Evolutionary conservation across 441 rosid genomes (phyloP), one percentile per base, ranked within the genome.

Genomic region (Capsella rubella): DNA sequence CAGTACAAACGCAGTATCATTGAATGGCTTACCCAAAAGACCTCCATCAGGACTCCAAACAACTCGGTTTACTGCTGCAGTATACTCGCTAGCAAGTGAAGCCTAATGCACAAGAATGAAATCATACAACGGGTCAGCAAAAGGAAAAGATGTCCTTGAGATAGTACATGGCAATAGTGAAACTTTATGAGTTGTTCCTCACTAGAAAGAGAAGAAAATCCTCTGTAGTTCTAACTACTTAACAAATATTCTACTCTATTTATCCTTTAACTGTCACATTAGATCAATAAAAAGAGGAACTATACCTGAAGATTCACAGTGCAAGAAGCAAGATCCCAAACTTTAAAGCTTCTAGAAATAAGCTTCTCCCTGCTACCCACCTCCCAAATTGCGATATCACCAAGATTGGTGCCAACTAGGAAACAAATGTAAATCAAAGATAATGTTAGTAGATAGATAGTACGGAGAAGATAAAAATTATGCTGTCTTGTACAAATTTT

Each of bases 301-400:
- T 35, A 59, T 78, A 92, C 96, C 97, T 89, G 88, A 46, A 89
- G 74, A 10, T 77, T 65, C 83, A 81, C 62, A 59, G 97, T 79
- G 74, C 90, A 83, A 71, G 79, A 25, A 61, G 85, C 60, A 61
- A 80, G 81, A 60, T 93, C 91, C 95, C 97, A 86, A 79, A 89
- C 91, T 77, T 89, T 86, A 76, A 93, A 90, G 70, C 83, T 83
- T 67, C 81, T 86, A 29, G 78, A 77, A 35, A 82, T 86, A 77
- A 90, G 82, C 82, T 83, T 88, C 72, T 90, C 85, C 74, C 84
- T 75, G 67, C 89, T 85, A 69, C 89, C 88, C 58, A 93, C 83
- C 83, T 89, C 97, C 98, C 97, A 93, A 66, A 93, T 82, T 39
- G 86, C 76, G 63, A 89, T 83, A 72, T 90, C 92, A 45, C 94